Evolutionary conservation across 306 rosid genomes (phyloP).

Genomic region (Vicia sativa): DNA sequence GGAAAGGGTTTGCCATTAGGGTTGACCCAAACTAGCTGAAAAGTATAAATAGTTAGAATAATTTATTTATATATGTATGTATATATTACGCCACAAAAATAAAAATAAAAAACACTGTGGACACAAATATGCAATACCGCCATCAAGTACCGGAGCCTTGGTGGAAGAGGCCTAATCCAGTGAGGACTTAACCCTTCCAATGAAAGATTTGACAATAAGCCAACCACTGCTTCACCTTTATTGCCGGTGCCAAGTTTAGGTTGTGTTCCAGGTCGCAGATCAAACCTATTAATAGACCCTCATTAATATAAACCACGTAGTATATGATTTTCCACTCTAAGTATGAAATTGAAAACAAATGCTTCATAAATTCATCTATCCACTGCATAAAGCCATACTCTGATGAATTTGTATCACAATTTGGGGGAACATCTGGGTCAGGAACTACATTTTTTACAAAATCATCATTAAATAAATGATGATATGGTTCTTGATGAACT

Average conservation of each 20-base stretch:
- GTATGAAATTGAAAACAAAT: slow-evolving; percentile 28
- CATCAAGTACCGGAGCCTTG: slow-evolving; percentile 77
- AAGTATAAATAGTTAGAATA: slow-evolving; percentile 41
- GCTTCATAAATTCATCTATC: slow-evolving; percentile 13
- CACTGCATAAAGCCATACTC: slow-evolving; percentile 60
- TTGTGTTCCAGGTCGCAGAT: slow-evolving; percentile 68
- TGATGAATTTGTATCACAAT: slow-evolving; percentile 68
- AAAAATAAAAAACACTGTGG: slow-evolving; percentile 12
- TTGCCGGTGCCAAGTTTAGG: slow-evolving; percentile 85
- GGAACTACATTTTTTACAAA: slow-evolving; percentile 66
- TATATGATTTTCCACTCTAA: slow-evolving; percentile 26
- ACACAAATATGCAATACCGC: slow-evolving; percentile 58
- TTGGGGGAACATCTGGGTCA: slow-evolving; percentile 81
- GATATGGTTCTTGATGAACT: slow-evolving; percentile 54
- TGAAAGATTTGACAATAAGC: slow-evolving; percentile 73
- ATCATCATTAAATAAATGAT: slow-evolving; percentile 56
- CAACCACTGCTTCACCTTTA: slow-evolving; percentile 74
- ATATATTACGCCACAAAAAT: slow-evolving; percentile 28
- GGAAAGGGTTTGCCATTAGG: slow-evolving; percentile 59
- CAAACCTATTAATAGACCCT: slow-evolving; percentile 62
- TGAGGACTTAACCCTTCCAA: slow-evolving; percentile 80
- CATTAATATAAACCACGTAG: slow-evolving; percentile 33
- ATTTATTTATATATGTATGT: no score
- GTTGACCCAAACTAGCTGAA: slow-evolving; percentile 99
- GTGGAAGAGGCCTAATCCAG: slow-evolving; percentile 95